Percentiles rank a stretch among this genome's conserved stretches.
phyloP scores from a whole-genome alignment of 768 basidiomycete genomes.

The Pulveroboletus sp. region DNA sequence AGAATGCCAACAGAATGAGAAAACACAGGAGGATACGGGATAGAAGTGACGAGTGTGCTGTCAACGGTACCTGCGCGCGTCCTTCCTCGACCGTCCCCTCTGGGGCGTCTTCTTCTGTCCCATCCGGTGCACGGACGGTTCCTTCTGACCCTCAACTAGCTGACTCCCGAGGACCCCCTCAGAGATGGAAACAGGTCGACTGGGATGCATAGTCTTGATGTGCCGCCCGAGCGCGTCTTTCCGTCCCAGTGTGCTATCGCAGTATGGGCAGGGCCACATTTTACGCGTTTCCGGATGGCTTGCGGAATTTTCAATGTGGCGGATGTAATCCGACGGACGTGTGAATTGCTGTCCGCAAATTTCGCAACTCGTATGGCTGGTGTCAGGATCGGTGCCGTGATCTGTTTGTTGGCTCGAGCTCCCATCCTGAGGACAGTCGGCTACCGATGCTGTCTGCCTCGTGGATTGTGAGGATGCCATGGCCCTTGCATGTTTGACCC shows the following conservation, averaged over 20 bases:
- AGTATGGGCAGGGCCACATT: conserved; percentile 23
- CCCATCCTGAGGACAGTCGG: background rate
- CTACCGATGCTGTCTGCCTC: background rate
- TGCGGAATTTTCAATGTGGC: conserved; percentile 20
- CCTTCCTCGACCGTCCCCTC: conserved; percentile 7
- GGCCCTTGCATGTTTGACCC: conserved; percentile 2
- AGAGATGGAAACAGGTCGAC: background rate
- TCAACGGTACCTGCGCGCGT: conserved; percentile 3
- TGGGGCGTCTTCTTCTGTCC: conserved; percentile 4
- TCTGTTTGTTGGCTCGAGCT: background rate
- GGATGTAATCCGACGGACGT: conserved; percentile 18
- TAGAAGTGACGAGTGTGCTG: too few species aligned
- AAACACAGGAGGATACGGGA: background rate
- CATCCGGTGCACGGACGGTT: background rate
- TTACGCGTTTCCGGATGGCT: conserved; percentile 23
- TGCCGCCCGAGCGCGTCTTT: conserved; percentile 25
- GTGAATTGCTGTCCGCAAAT: conserved; percentile 18
- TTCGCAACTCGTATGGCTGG: conserved; percentile 6
- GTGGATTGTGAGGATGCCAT: background rate
- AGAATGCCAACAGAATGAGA: too few species aligned
- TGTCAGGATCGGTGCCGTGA: background rate
- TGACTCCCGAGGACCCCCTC: background rate
- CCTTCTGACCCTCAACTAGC: background rate
- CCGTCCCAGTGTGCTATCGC: conserved; percentile 19
- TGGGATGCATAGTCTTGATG: conserved; percentile 17